Base-by-base conservation (phyloP, 2,329 filamentous ascomycete species). In the Hypoxylon sp. region DNA sequence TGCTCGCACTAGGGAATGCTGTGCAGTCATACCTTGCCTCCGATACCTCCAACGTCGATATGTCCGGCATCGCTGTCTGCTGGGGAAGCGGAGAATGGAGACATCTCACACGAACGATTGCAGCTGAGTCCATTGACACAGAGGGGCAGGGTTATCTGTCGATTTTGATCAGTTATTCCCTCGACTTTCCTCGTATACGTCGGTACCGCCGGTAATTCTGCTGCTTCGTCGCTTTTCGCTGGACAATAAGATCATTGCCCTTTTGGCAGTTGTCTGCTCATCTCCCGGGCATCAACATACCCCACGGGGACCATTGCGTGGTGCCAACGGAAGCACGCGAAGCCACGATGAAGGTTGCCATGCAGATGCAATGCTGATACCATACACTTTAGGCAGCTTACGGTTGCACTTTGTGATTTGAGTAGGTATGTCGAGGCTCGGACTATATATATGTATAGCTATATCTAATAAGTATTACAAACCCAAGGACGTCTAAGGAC, bases 311-410 rank as follows among this genome's bases (percentile, higher is more conserved):
- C 34, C 20, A 47, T 56, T 44, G 39, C 32, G 24, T 53, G 59
- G 56, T 59, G 22, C 37, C 47, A 57, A 39, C 47, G 47, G 55
- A 53, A 62, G 55, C 55, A 57, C 34, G 32, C 49, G 24, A 19
- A 48, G 13, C 22, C 41, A 63, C 41, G 60, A 62, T 52, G 44
- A 48, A 61, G 46, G 53, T 59, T 60, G 26, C 49, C 56, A 64
- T 65, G 62, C 62, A 62, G 62, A 62, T 60, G 56, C 53, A 62
- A 26, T 60, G 56, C 43, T 62, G 46, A 50, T 57, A 43, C 59
- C 39, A 47, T 53, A 46, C 47, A 39, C 24, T 57, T 59, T 51
- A 44, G 47, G 48, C 7, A 51, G n/a, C 48, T 48, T 34, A 34
- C 52, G 26, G 58, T 60, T 43, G 43, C 50, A 54, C 15, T 30